Evolutionary conservation across 1,284 basidiomycete species (phyloP), one percentile per base, ranked within the genome.

Genomic region (Coniferiporia weirii): DNA sequence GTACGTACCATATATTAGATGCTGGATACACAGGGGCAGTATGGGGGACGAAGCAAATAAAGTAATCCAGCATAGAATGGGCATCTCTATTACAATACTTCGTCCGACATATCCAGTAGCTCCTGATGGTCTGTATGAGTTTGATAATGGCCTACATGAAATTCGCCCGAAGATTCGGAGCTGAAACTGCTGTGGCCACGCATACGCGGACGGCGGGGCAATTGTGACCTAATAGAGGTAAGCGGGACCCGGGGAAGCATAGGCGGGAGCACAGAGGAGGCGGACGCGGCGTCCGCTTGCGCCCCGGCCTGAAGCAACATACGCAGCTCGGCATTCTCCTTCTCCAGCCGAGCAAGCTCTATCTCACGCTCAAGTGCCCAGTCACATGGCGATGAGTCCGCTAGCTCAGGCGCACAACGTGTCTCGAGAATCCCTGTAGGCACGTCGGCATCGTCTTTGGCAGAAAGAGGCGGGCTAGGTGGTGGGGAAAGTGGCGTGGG

Each of bases 341-440:
- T 83, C 71, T 95, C 87, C 47, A 98, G 74, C 43, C 91, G 79
- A 54, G 85, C 81, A 9, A 95, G 81, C 74, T 96, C 93, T 68
- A 87, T 87, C 69, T 96, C 94, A 59, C 93, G 78, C 67, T 94
- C 91, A 59, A 97, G 71, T 0, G 91, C 86, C 78, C 86, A 83
- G 65, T 95, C 92, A 0, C 75, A 71, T 0, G 68, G 50, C 20
- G 20, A 38, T 32, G 61, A 43, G 51, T 63, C 64, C 64, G 36
- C n/a, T 20, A 54, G 52, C 19, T 59, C 57, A 4, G 52, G 52
- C 20, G 44, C 45, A 53, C 52, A 59, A 9, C 57, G 57, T 9
- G 52, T 48, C 22, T 59, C 57, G 36, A 54, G 44, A 3, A 48
- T 40, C 64, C 66, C 52, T 54, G 59, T 43, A 64, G 45, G 17